Base-by-base conservation (phyloP, 768 basidiomycete genomes). In the Lactarius tabidus region DNA sequence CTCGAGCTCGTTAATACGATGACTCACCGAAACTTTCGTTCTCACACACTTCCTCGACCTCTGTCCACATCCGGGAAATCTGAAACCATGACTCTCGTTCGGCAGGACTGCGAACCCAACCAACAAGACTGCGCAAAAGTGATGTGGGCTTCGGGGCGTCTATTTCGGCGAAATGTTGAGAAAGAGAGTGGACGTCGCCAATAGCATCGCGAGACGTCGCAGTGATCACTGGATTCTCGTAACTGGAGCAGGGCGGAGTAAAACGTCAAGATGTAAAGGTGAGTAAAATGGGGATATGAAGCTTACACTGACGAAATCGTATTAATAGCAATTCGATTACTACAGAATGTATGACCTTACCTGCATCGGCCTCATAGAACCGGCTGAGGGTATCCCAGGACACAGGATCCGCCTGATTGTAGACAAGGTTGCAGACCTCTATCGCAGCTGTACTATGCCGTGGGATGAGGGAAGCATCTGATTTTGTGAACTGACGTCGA, bases 141-240 rank as follows among this genome's bases (percentile, higher is more conserved):
- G 88, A 83, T 41, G 82, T 74, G 8, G 90, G 90, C 62, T 81
- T 78, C n/a, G 91, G 89, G 26, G 89, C 78, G 72, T 91, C 84
- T 35, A 92, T 73, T 6, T 80, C 75, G 63, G 85, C 83, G 45
- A 89, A 75, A 39, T 84, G 83, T 28, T 80, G 81, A 9, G 87
- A 83, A 55, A 90, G 78, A 31, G 79, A 74, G 70, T 89, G 84
- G 23, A 92, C 86, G 70, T 91, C 89, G 58, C 85, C 79, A 65
- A 93, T 89, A 57, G 90, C 78, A 48, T 82, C 80, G 58, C 88
- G 84, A 41, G 90, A 89, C 7, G 85, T 88, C 39, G 90, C 88
- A 38, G 89, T 91, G 45, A 92, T 72, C 67, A 89, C 74, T 3
- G 91, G 91, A 70, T 92, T 92, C 77, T 92, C 89, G 71, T 92